These are phyloP conservation scores for Fraxinus nigra DNA, from an alignment of 305 asterid genomes.

Conservation along the genomic window DNA sequence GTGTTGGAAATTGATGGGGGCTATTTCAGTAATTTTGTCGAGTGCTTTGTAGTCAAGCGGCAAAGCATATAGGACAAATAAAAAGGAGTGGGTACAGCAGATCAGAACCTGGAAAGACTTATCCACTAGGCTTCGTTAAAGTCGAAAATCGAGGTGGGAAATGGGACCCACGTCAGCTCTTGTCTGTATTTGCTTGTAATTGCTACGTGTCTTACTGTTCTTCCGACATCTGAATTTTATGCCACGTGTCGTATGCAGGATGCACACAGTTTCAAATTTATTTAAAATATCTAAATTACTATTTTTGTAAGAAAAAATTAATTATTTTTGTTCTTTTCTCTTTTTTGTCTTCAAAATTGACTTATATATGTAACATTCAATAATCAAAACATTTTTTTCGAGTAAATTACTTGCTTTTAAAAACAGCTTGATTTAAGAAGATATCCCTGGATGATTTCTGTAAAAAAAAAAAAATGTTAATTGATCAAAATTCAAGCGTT, in stretches of 20 bases:
- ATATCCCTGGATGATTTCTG: background rate
- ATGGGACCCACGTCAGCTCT: constrained; percentile 17
- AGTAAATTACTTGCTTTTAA: background rate
- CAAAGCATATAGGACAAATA: constrained; percentile 1
- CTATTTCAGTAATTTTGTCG: background rate
- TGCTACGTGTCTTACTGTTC: constrained; percentile 20
- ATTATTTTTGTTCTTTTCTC: too few species aligned
- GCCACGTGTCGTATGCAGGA: background rate
- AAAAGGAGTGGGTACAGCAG: background rate
- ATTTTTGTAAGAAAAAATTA: too few species aligned
- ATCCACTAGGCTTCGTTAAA: constrained; percentile 23
- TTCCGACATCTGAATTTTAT: background rate
- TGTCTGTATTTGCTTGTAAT: constrained; percentile 19
- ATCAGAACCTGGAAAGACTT: background rate
- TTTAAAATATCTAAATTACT: too few species aligned
- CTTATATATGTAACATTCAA: background rate
- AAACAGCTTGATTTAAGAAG: too few species aligned
- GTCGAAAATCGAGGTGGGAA: constrained; percentile 5
- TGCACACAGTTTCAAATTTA: background rate
- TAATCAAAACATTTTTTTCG: background rate
- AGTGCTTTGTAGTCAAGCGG: constrained; percentile 2
- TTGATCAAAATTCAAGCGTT: too few species aligned
- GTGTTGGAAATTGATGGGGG: background rate
- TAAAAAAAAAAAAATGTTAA: too few species aligned
- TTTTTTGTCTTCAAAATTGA: background rate